Conservation (phyloP, 2,329 filamentous ascomycete genomes). For the Keithomyces neogunnii region DNA sequence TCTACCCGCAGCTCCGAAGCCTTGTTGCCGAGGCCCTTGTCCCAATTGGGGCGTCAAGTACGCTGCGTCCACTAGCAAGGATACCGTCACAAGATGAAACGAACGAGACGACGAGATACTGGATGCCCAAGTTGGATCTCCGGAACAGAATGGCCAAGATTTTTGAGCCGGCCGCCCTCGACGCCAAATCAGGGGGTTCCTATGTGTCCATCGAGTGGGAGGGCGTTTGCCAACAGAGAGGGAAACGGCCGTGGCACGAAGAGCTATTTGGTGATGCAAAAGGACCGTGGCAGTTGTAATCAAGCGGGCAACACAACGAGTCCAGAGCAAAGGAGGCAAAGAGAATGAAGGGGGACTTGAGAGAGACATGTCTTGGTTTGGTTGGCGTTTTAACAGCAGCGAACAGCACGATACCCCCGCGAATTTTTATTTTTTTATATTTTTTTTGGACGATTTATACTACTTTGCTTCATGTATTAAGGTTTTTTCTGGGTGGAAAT, state of each 20-base stretch:
- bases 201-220: slow-evolving; percentile 22
- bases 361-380: neutral
- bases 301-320: neutral
- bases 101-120: slow-evolving; percentile 15
- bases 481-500: neutral
- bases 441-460: neutral
- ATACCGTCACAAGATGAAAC: slow-evolving; percentile 2
- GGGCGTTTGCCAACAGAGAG: slow-evolving; percentile 22
- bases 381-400: slow-evolving; percentile 1
- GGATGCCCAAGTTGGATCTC: slow-evolving; percentile 11
- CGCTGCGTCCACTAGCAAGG: slow-evolving; percentile 13
- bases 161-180: slow-evolving; percentile 14
- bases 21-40: slow-evolving; percentile 19
- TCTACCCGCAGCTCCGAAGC: slow-evolving; percentile 21
- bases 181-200: slow-evolving; percentile 5
- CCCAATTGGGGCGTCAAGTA: neutral
- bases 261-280: slow-evolving; percentile 24
- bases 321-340: neutral
- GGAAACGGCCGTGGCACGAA: slow-evolving; percentile 21
- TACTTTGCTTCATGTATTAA: too few species aligned
- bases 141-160: slow-evolving; percentile 11
- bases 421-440: neutral
- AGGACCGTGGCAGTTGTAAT: slow-evolving; percentile 16
- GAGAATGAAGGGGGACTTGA: neutral
- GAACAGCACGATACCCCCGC: neutral